Evolutionary conservation across 257 asterid species (phyloP), one percentile per base, ranked within the genome.

Genomic region (Salvia hispanica): DNA sequence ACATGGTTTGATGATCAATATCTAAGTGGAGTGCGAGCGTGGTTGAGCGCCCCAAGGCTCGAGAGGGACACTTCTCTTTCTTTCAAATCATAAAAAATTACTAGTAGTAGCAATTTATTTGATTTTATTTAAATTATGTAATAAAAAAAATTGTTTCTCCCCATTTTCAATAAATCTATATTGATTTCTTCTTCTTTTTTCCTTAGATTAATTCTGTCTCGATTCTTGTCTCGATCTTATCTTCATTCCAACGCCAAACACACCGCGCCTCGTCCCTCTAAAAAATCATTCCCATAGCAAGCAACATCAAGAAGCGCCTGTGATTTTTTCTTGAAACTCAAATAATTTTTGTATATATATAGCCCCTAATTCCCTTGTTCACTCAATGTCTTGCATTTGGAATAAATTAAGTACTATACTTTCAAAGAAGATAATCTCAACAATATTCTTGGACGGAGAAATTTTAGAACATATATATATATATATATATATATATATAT

Each of bases 11-110:
- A 61, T 62, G 66, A 74, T 66, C 10, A 65, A 18, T 25, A 1
- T 15, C 51, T 43, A 58, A 42, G 40, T 40, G 18, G 65, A 16
- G 51, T 34, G 46, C 16, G 53, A 58, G 57, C 71, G 65, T 69
- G 64, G 70, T 62, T 62, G 63, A 44, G 52, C 54, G 44, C 36
- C 61, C 58, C 62, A 51, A 66, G 53, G 18, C 33, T 42, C 6
- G 34, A 59, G 45, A 47, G 61, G 67, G 73, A 70, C 75, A 46
- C 61, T 40, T 63, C 72, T 70, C 76, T 25, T 70, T 72, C 48
- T 66, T 73, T 75, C 85, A 67, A 76, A 74, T 66, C 31, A 25
- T 25, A 1, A 25, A 25, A 25, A 25, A 25, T 1, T 18, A 18
- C 4, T n/a, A 14, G 52, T 25, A 25, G 31, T 25, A 25, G 31